A percentile compares a stretch with the other conserved stretches of the same genome.
Conservation (phyloP, 1,139 yeast species). For the Suhomyces atakaporum region DNA sequence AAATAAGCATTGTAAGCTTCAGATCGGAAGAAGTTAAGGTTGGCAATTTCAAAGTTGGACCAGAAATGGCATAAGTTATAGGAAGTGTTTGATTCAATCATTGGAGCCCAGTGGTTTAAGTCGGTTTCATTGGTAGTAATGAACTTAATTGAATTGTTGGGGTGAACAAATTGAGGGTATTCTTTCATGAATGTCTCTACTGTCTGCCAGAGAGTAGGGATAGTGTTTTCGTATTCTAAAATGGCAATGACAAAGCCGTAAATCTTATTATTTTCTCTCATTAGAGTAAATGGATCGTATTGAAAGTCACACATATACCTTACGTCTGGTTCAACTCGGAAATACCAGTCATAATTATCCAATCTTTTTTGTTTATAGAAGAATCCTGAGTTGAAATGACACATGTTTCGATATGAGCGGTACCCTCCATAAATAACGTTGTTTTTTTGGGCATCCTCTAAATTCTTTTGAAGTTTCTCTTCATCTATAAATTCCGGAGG, state of each 20-base stretch:
- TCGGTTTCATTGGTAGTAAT: constrained; percentile 60
- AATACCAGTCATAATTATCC: constrained; percentile 46
- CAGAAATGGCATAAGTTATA: constrained; percentile 93
- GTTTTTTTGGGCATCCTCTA: constrained; percentile 24
- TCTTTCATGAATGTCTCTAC: constrained; percentile 63
- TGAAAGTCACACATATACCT: constrained; percentile 52
- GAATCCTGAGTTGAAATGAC: constrained; percentile 50
- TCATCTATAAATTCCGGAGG: constrained; percentile 42
- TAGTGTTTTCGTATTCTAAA: constrained; percentile 48
- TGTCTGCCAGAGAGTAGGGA: constrained; percentile 77
- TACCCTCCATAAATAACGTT: constrained; percentile 44
- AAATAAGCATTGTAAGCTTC: constrained; percentile 70
- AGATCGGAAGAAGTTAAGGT: constrained; percentile 76
- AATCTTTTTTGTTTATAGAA: constrained; percentile 45
- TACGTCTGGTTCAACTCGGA: constrained; percentile 51
- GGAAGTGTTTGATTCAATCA: constrained; percentile 37
- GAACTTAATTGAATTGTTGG: constrained; percentile 69
- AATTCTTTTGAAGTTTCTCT: constrained; percentile 27
- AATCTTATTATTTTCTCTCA: constrained; percentile 36
- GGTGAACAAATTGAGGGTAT: constrained; percentile 65
- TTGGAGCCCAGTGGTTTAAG: constrained; percentile 25
- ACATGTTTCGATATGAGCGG: constrained; percentile 49
- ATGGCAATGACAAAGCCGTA: constrained; percentile 49
- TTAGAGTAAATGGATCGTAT: constrained; percentile 45
- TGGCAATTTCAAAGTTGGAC: constrained; percentile 91